phyloP scores from a whole-genome alignment of 768 basidiomycete genomes.

The Pisolithus marmoratus region DNA sequence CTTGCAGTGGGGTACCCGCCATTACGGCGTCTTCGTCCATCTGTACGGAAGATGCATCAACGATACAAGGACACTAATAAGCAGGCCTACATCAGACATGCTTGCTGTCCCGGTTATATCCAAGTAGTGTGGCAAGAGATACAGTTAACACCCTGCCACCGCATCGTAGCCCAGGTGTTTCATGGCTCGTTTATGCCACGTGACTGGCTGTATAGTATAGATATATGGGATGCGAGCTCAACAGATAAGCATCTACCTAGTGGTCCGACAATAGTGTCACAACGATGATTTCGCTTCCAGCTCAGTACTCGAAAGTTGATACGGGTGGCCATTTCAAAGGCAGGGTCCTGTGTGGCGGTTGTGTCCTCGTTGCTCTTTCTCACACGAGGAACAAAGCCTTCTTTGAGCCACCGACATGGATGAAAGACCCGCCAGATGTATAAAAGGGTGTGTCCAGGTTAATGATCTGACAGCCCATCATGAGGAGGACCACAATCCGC shows the following conservation, averaged over 20 bases:
- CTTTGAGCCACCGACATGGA: not conserved
- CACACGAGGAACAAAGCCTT: too few relatives aligned
- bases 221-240: too few relatives aligned
- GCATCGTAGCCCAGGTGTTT: too few relatives aligned
- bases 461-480: not conserved
- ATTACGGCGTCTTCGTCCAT: conserved; percentile 31
- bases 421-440: not conserved
- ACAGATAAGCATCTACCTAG: too few relatives aligned
- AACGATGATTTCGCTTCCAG: not conserved
- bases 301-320: not conserved
- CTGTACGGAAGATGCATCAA: conserved; percentile 5
- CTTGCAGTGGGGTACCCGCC: conserved; percentile 14
- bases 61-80: not conserved
- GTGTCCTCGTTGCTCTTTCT: not conserved
- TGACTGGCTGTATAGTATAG: too few relatives aligned
- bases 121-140: not conserved
- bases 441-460: not conserved
- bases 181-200: too few relatives aligned
- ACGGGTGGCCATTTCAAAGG: not conserved
- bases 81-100: not conserved
- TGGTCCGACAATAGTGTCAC: too few relatives aligned
- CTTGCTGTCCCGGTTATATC: not conserved
- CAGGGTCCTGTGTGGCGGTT: not conserved
- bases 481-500: conserved; percentile 1
- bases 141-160: too few relatives aligned